Percentiles rank a stretch among this genome's conserved stretches.
Evolutionary conservation across 1,284 basidiomycete genomes (phyloP).

Genomic region (Cryptococcus sp.): DNA sequence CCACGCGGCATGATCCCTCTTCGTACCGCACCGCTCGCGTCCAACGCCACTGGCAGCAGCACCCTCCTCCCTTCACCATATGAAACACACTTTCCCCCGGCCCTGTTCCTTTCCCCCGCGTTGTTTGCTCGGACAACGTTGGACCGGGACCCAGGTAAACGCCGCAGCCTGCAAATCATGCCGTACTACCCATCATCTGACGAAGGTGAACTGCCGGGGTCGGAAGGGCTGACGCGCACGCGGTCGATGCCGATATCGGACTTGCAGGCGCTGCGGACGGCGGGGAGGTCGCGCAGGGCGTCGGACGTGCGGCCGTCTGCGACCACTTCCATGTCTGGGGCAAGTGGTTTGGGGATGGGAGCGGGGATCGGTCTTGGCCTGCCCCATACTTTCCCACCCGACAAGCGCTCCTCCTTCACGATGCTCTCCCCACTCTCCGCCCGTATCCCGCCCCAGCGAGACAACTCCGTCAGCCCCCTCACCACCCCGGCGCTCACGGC

Average conservation of each 20-base stretch:
- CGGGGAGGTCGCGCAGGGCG: conserved; percentile 16
- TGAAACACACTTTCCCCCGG: conserved; percentile 4
- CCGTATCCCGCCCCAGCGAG: conserved; percentile 2
- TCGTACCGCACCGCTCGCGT: conserved; percentile 10
- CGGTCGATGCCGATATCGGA: conserved; percentile 27
- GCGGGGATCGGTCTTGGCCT: conserved; percentile 3
- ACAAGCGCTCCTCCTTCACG: conserved; percentile 9
- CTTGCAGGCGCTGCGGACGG: conserved; percentile 22
- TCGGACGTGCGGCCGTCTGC: conserved; percentile 6
- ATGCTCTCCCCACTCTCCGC: conserved; percentile 3
- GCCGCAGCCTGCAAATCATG: conserved; percentile 35
- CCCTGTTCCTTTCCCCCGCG: conserved; percentile 5
- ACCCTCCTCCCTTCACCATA: conserved; percentile 9
- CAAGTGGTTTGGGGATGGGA: neutral
- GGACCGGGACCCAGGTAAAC: conserved; percentile 22
- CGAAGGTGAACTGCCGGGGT: conserved; percentile 2
- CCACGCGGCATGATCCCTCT: conserved; percentile 7
- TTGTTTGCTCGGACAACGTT: conserved; percentile 5
- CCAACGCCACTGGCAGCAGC: conserved; percentile 5
- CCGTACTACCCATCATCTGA: conserved; percentile 30
- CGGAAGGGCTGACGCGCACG: conserved; percentile 17
- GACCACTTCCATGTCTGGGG: neutral
- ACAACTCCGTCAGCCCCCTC: conserved; percentile 33
- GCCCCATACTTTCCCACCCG: conserved; percentile 2
- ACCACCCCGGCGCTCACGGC: conserved; percentile 41